A percentile compares a stretch with the other conserved stretches of the same genome.
These are phyloP conservation scores for Citrus reticulata DNA, from an alignment of 345 rosid species.

Conservation along the genomic window DNA sequence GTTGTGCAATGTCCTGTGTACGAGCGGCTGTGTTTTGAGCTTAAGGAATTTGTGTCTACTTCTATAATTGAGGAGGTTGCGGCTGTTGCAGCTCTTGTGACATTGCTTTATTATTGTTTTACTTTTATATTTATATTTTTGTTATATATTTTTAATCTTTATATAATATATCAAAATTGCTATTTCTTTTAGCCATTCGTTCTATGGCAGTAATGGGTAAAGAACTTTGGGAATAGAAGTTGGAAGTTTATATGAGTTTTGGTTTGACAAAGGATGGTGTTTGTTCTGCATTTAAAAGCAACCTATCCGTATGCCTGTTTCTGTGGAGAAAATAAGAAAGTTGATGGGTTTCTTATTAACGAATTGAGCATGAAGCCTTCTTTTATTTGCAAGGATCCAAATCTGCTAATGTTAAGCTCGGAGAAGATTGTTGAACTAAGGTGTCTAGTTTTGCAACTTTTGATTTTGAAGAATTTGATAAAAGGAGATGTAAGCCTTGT, in stretches of 20 bases:
- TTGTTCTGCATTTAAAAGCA: constrained; percentile 10
- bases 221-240: constrained; percentile 1
- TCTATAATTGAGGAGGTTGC: too few relatives aligned
- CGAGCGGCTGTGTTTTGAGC: too few relatives aligned
- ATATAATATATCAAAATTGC: too few relatives aligned
- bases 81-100: too few relatives aligned
- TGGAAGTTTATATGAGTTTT: constrained; percentile 5
- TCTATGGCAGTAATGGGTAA: not conserved
- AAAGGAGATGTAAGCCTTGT: not conserved
- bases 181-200: not conserved
- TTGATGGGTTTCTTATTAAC: constrained; percentile 5
- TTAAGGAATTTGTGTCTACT: too few relatives aligned
- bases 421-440: constrained; percentile 19
- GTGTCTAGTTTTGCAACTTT: constrained; percentile 4
- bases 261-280: constrained; percentile 1
- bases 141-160: too few relatives aligned
- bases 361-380: not conserved
- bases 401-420: constrained; percentile 2
- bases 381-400: constrained; percentile 2
- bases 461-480: constrained; percentile 11
- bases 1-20: too few relatives aligned
- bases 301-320: constrained; percentile 7
- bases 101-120: too few relatives aligned
- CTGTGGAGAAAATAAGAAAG: constrained; percentile 9
- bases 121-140: too few relatives aligned